Conservation (phyloP, 1,284 basidiomycete genomes). For the Phlebopus sp. region DNA sequence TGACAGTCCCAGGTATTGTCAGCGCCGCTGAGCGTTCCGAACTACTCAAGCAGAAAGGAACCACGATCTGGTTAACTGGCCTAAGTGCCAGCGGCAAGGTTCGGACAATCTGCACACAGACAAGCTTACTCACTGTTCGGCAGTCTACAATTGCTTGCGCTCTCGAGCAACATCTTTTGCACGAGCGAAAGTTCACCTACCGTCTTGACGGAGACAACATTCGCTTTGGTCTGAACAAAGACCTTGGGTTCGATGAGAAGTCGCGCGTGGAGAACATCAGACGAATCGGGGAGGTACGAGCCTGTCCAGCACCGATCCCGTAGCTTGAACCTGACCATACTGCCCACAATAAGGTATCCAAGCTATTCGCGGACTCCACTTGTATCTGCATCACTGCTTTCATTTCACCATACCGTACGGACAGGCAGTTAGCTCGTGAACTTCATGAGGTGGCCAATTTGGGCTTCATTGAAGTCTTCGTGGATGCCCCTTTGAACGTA, state of each 20-base stretch:
- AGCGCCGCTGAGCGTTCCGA: conserved; percentile 61
- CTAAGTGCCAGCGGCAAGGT: conserved; percentile 90
- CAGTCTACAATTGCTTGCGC: conserved; percentile 98
- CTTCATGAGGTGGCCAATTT: conserved; percentile 76
- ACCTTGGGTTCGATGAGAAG: conserved; percentile 94
- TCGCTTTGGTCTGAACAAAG: conserved; percentile 96
- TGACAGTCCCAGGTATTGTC: conserved; percentile 62
- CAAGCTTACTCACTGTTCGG: conserved; percentile 13
- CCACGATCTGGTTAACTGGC: conserved; percentile 95
- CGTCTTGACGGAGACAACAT: conserved; percentile 97
- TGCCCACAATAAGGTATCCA: conserved; percentile 68
- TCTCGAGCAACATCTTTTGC: conserved; percentile 93
- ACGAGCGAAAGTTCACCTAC: conserved; percentile 84
- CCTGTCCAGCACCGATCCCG: background rate
- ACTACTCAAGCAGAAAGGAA: conserved; percentile 76
- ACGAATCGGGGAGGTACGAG: conserved; percentile 87
- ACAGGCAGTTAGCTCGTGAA: conserved; percentile 82
- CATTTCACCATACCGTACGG: conserved; percentile 95
- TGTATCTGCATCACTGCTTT: conserved; percentile 92
- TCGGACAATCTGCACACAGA: background rate
- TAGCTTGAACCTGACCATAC: conserved; percentile 9
- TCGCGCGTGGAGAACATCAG: conserved; percentile 98
- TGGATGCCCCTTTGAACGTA: conserved; percentile 88
- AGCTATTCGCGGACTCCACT: conserved; percentile 88
- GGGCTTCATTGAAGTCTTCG: conserved; percentile 91